Evolutionary conservation across 1,284 basidiomycete species (phyloP).

Genomic region (Rhodotorula sp.): DNA sequence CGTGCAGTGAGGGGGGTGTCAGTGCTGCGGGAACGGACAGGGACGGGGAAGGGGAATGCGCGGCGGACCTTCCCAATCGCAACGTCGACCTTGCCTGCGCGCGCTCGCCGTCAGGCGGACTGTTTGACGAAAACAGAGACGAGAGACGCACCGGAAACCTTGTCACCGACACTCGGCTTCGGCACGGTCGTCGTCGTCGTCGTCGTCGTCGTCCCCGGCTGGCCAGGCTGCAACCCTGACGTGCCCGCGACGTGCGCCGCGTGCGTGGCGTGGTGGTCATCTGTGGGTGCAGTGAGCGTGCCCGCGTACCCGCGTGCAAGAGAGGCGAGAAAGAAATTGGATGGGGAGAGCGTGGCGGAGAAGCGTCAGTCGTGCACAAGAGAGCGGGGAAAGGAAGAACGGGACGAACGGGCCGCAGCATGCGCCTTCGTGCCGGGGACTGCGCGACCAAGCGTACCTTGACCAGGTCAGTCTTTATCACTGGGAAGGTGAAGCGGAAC

Average conservation of each 20-base stretch:
- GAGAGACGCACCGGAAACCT: slow-evolving; percentile 10
- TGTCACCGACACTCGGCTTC: slow-evolving; percentile 33
- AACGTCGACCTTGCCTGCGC: slow-evolving; percentile 28
- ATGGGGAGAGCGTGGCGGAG: fast-evolving
- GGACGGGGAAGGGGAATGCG: not conserved
- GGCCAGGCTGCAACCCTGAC: not conserved
- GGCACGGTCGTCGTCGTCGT: slow-evolving; percentile 14
- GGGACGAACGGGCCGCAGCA: slow-evolving; percentile 14
- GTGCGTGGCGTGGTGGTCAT: slow-evolving; percentile 7
- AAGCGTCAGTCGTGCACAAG: not conserved
- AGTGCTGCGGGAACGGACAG: not conserved
- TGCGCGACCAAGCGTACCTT: not conserved
- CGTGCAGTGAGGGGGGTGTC: no score
- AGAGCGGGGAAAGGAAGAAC: no score
- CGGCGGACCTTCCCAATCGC: slow-evolving; percentile 23
- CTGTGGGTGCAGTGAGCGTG: no score
- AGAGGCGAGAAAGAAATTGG: not conserved
- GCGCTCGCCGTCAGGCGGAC: not conserved
- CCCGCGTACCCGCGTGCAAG: no score
- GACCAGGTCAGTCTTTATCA: not conserved
- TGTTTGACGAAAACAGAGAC: fast-evolving
- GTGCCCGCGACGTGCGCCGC: slow-evolving; percentile 1
- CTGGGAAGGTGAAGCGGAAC: no score
- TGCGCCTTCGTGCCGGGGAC: slow-evolving; percentile 20
- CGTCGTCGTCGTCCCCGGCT: slow-evolving; percentile 10